Base-by-base conservation (phyloP, 805 yeast genomes). In the Barnettozyma botsteinii region DNA sequence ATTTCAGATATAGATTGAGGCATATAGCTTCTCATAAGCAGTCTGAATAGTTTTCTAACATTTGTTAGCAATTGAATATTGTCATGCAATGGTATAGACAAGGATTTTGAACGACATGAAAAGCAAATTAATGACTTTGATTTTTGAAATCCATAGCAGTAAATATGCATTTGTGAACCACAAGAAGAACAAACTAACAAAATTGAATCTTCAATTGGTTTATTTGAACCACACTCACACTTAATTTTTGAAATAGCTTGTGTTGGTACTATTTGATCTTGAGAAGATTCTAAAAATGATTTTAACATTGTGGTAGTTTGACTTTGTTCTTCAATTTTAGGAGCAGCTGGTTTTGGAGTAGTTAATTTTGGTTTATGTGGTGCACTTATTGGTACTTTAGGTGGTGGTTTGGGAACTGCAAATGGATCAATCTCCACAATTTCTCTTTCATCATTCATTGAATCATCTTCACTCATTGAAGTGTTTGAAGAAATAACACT, bases 251-350 rank as follows among this genome's bases (percentile, higher is more conserved):
- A 30, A 6, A 42, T 30, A 0, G 45, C 47, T 40, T 66, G 70
- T 1, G 70, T 65, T 5, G 62, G 57, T 9, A 46, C 46, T 5
- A 51, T 30, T 12, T 46, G 42, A 6, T 31, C 27, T 27, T 55
- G 57, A 1, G 64, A 43, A 13, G 57, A 46, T 18, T 56, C 42
- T 21, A 64, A 47, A 20, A 55, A 50, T 26, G 52, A 51, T 23
- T 60, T 58, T 19, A 65, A 41, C 38, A 49, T 43, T 27, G 49
- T 52, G 1, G 67, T 55, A 1, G 67, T 64, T 44, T 65, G 69
- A 30, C 65, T 60, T 9, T 42, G 49, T 3, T 41, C 52, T 23
- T 46, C 31, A 7, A 18, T 4, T 19, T 18, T 15, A 12, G 41
- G 31, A 17, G 15, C 17, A 11, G n/a, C 5, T 13, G 13, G 10